Evolutionary conservation across 306 rosid species (phyloP), one percentile per base, ranked within the genome.

Genomic region (Datisca glomerata): DNA sequence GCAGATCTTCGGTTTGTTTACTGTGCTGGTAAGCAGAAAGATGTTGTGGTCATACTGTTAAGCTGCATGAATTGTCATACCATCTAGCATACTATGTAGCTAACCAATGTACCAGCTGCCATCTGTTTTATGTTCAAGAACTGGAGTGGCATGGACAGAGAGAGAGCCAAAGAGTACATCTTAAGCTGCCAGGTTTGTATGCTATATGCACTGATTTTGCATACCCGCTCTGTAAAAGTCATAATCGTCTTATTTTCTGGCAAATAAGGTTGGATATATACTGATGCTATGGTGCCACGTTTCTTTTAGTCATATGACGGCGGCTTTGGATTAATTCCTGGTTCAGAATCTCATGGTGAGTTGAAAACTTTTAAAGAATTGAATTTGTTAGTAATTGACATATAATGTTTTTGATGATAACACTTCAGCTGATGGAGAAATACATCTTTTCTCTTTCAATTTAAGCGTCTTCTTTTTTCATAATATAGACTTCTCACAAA

Each of bases 311-410:
- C 94, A 53, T 89, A 84, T 41, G 96, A 89, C 45, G 98, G 98
- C 50, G 98, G 98, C 60, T 89, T 84, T 66, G 98, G 98, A 53
- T 69, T 89, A 61, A 78, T 53, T 66, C 98, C 98, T 43, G 86
- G 81, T 51, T 74, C 92, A 38, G 98, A 89, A 69, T 89, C 98
- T 57, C 98, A 89, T 21, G 96, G 98, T 89, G 76, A 72, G 98
- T 66, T 65, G 25, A 51, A 49, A 39, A 50, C 28, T 25, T 54
- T n/a, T n/a, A n/a, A n/a, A n/a, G n/a, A n/a, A n/a, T n/a, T n/a
- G n/a, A n/a, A n/a, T n/a, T n/a, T n/a, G n/a, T n/a, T n/a, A n/a
- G n/a, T n/a, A n/a, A n/a, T n/a, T n/a, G n/a, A n/a, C n/a, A n/a
- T n/a, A n/a, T n/a, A n/a, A n/a, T n/a, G n/a, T n/a, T n/a, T n/a